These are phyloP conservation scores for Monoraphidium neglectum DNA, from an alignment of 139 green algal species.

Conservation along the genomic window DNA sequence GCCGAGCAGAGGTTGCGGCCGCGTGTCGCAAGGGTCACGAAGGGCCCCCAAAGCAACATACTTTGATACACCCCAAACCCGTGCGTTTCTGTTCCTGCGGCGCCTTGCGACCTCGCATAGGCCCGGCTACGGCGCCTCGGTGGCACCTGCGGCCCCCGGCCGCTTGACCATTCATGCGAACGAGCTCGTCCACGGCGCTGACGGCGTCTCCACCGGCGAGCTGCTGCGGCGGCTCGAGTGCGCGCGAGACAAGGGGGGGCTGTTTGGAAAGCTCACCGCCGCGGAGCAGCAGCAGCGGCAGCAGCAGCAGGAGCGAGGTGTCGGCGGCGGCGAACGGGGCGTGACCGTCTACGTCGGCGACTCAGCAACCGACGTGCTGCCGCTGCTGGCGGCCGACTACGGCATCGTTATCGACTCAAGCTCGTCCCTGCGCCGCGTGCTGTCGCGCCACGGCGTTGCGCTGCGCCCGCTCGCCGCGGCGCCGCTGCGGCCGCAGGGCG, in stretches of 20 bases:
- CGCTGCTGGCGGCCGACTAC: conserved; percentile 63
- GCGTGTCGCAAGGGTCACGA: too few relatives aligned
- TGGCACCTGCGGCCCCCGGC: conserved; percentile 7
- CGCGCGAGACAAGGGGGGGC: conserved; percentile 58
- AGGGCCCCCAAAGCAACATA: too few relatives aligned
- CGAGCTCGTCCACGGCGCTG: conserved; percentile 48
- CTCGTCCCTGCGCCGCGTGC: conserved; percentile 44
- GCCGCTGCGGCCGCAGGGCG: conserved; percentile 11
- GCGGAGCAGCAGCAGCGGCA: conserved; percentile 1
- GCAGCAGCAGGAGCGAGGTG: conserved; percentile 5
- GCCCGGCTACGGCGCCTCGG: too few relatives aligned
- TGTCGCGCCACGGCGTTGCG: conserved; percentile 25
- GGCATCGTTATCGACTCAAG: conserved; percentile 76
- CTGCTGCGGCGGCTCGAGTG: conserved; percentile 47
- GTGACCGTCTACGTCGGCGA: conserved; percentile 58
- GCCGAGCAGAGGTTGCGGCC: too few relatives aligned
- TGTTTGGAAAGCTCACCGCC: conserved; percentile 48
- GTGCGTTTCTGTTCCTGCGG: too few relatives aligned
- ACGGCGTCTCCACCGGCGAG: conserved; percentile 46
- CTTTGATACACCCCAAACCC: too few relatives aligned
- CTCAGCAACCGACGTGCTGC: conserved; percentile 48
- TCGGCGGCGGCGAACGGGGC: conserved; percentile 8
- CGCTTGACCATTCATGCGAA: conserved; percentile 47
- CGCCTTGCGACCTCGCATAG: too few relatives aligned
- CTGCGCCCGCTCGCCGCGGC: conserved; percentile 45